Percentiles rank a stretch among this genome's conserved stretches.
Conservation (phyloP, 2,329 filamentous ascomycete genomes). For the Hypoxylon sp. region DNA sequence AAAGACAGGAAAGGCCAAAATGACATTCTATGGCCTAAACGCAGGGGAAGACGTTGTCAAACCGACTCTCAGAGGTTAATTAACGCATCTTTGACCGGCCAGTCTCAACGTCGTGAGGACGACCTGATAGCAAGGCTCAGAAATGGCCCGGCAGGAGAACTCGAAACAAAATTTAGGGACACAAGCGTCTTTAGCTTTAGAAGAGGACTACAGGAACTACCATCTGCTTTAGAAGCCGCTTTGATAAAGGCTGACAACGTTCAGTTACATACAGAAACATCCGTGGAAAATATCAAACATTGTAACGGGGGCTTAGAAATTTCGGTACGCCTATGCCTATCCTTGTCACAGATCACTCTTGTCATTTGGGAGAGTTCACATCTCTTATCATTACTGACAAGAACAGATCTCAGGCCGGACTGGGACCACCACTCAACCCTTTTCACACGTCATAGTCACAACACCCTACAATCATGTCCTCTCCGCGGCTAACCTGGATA, state of each 20-base stretch:
- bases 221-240: slow-evolving; percentile 11
- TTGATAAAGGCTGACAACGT: slow-evolving; percentile 6
- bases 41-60: background rate
- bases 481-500: background rate
- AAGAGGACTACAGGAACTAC: slow-evolving; percentile 15
- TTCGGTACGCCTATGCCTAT: slow-evolving; percentile 10
- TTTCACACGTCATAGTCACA: slow-evolving; percentile 19
- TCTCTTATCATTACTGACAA: background rate
- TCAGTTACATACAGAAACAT: slow-evolving; percentile 5
- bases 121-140: background rate
- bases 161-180: slow-evolving; percentile 8
- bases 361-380: no score
- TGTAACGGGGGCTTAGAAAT: background rate
- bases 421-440: background rate
- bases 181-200: slow-evolving; percentile 22
- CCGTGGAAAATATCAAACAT: slow-evolving; percentile 2
- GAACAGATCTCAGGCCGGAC: slow-evolving; percentile 12
- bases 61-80: background rate
- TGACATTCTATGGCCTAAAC: background rate
- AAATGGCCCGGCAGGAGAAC: slow-evolving; percentile 3
- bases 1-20: slow-evolving; percentile 2
- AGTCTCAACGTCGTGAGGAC: slow-evolving; percentile 3
- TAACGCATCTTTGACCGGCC: background rate
- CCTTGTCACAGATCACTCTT: background rate
- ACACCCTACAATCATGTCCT: slow-evolving; percentile 14